Conservation (phyloP, 1,284 basidiomycete genomes). For the Lentinus polychrous region DNA sequence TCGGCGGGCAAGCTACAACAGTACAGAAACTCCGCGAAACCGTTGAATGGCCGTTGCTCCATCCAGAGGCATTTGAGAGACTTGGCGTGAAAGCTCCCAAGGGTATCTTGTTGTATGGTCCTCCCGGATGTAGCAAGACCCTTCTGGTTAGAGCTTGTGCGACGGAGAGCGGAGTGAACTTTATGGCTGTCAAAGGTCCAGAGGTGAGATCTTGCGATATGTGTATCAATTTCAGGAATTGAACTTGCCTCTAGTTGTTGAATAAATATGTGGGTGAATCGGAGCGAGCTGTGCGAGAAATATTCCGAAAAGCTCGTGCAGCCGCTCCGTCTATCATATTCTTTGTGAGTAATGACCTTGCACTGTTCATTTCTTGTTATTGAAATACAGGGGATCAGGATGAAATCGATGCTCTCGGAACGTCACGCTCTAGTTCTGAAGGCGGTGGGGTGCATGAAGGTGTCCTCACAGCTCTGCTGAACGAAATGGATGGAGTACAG, state of each 20-base stretch:
- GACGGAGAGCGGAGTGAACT: conserved; percentile 93
- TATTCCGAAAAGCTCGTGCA: conserved; percentile 91
- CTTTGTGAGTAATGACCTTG: conserved; percentile 75
- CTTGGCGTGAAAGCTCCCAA: conserved; percentile 87
- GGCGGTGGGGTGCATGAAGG: conserved; percentile 69
- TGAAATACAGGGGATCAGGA: conserved; percentile 50
- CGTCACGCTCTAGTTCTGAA: conserved; percentile 61
- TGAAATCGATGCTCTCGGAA: conserved; percentile 93
- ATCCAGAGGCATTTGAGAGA: conserved; percentile 80
- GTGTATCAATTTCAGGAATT: conserved; percentile 7
- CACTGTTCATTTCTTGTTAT: background rate
- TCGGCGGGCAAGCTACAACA: conserved; percentile 79
- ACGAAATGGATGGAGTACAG: conserved; percentile 99
- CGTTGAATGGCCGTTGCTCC: conserved; percentile 91
- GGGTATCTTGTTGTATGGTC: conserved; percentile 92
- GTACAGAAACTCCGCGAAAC: conserved; percentile 83
- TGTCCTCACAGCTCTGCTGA: conserved; percentile 88
- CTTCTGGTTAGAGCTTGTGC: conserved; percentile 92
- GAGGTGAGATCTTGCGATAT: conserved; percentile 54
- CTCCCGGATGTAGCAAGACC: conserved; percentile 97
- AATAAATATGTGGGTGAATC: conserved; percentile 99
- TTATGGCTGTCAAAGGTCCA: conserved; percentile 96
- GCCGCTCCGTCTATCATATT: conserved; percentile 95
- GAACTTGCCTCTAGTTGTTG: conserved; percentile 60
- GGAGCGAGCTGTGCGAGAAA: conserved; percentile 89